phyloP scores from a whole-genome alignment of 2,329 filamentous ascomycete species.

The Coniochaeta prunicola region DNA sequence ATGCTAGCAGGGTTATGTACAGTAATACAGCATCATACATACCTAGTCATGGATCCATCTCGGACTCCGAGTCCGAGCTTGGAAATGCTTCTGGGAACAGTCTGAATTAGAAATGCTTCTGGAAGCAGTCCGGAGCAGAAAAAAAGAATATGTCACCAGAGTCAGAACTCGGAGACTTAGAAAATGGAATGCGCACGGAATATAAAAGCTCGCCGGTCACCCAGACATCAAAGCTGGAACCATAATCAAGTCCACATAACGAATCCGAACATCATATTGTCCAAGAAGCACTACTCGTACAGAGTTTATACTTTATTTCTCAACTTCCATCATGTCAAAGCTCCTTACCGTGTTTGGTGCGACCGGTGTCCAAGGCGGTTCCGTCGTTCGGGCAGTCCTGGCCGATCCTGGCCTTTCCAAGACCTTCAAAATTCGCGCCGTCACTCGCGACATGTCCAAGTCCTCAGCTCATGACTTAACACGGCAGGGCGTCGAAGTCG shows the following conservation, averaged over 20 bases:
- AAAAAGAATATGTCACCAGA: no score
- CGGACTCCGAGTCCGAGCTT: background rate
- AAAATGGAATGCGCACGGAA: no score
- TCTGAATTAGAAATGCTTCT: background rate
- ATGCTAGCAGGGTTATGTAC: no score
- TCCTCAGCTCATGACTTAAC: conserved; percentile 29
- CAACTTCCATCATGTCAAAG: background rate
- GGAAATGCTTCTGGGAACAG: background rate
- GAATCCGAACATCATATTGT: no score
- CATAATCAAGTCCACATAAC: no score
- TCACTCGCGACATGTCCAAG: conserved; percentile 38
- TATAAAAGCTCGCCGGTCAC: no score
- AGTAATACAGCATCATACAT: no score
- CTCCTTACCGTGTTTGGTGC: conserved; percentile 35
- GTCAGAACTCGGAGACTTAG: no score
- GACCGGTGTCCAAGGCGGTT: conserved; percentile 42
- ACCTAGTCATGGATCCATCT: background rate
- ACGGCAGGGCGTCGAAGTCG: conserved; percentile 33
- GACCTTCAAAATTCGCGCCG: conserved; percentile 35
- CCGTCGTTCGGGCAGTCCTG: conserved; percentile 36
- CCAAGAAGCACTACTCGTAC: no score
- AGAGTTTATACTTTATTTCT: background rate
- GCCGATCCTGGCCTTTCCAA: conserved; percentile 35
- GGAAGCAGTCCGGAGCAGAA: no score
- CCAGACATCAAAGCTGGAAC: no score